Percentiles rank a stretch among this genome's conserved stretches.
Conservation (phyloP, 805 yeast genomes). For the Kuraishia cidri region DNA sequence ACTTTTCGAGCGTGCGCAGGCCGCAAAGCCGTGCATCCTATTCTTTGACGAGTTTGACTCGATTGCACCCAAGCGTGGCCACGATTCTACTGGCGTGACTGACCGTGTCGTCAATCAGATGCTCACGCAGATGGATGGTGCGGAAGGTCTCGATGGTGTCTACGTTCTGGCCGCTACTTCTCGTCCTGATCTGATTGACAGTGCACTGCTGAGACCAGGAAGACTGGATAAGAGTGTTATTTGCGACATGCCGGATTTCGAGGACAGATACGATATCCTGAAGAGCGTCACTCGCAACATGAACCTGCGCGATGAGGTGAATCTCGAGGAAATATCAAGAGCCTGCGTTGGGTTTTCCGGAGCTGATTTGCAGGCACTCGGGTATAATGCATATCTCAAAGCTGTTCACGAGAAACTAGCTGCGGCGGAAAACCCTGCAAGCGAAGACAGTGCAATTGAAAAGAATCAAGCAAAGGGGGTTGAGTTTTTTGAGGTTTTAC, state of each 20-base stretch:
- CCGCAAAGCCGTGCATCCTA: slow-evolving; percentile 88
- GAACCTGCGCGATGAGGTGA: slow-evolving; percentile 42
- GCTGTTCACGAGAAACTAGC: slow-evolving; percentile 71
- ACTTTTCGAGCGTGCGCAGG: slow-evolving; percentile 86
- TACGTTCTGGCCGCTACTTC: slow-evolving; percentile 95
- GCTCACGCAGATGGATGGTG: slow-evolving; percentile 98
- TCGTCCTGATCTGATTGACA: slow-evolving; percentile 91
- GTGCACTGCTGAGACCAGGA: slow-evolving; percentile 93
- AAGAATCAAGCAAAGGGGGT: slow-evolving; percentile 2
- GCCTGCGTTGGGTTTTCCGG: slow-evolving; percentile 78
- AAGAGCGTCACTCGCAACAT: slow-evolving; percentile 50
- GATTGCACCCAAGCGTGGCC: slow-evolving; percentile 96
- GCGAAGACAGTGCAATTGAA: neutral
- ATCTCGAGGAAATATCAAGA: slow-evolving; percentile 44
- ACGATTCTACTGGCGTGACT: slow-evolving; percentile 95
- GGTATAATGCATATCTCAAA: slow-evolving; percentile 83
- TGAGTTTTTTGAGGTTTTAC: slow-evolving; percentile 13
- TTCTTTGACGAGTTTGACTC: slow-evolving; percentile 96
- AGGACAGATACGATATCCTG: slow-evolving; percentile 70
- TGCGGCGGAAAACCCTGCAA: slow-evolving; percentile 23
- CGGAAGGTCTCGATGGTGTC: slow-evolving; percentile 95
- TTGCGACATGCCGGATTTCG: slow-evolving; percentile 74
- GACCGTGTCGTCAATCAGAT: slow-evolving; percentile 96
- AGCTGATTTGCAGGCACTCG: slow-evolving; percentile 89
- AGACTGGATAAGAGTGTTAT: slow-evolving; percentile 87